Conservation (phyloP, 2,329 filamentous ascomycete species). For the Lanzia echinophila region DNA sequence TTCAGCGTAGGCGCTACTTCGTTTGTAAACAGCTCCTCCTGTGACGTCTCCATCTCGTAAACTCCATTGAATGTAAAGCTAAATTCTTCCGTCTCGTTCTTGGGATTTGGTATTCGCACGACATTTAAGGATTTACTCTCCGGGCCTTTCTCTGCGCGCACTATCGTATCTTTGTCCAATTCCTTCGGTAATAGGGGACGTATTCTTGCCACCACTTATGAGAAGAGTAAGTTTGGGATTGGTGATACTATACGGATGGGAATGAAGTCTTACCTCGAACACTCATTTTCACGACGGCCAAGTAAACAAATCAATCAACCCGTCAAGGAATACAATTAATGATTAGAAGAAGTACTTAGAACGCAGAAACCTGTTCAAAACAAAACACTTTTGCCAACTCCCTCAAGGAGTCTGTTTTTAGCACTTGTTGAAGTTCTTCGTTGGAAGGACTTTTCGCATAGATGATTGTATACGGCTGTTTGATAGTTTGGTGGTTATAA, state of each 20-base stretch:
- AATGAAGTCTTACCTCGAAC: constrained; percentile 20
- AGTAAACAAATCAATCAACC: background rate
- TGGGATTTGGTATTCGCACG: constrained; percentile 87
- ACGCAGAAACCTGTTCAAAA: background rate
- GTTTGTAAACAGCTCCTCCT: constrained; percentile 81
- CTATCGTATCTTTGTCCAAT: constrained; percentile 80
- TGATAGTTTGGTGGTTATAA: too few relatives aligned
- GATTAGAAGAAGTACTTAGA: background rate
- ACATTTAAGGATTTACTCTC: constrained; percentile 57
- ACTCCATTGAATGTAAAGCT: constrained; percentile 93
- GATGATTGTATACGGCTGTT: too few relatives aligned
- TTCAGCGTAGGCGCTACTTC: constrained; percentile 93
- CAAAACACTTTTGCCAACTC: background rate
- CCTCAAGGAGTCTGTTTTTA: background rate
- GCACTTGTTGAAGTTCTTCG: background rate
- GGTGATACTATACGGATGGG: background rate
- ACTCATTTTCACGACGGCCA: constrained; percentile 19
- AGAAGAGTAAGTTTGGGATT: constrained; percentile 40
- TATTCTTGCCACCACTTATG: constrained; percentile 79
- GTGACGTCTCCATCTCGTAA: constrained; percentile 72
- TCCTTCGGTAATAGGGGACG: constrained; percentile 83
- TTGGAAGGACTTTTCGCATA: background rate
- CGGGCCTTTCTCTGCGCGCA: constrained; percentile 58
- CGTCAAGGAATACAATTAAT: background rate
- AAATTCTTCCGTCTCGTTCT: constrained; percentile 85